Base-by-base conservation (phyloP, 257 asterid species). In the Penstemon barbatus region DNA sequence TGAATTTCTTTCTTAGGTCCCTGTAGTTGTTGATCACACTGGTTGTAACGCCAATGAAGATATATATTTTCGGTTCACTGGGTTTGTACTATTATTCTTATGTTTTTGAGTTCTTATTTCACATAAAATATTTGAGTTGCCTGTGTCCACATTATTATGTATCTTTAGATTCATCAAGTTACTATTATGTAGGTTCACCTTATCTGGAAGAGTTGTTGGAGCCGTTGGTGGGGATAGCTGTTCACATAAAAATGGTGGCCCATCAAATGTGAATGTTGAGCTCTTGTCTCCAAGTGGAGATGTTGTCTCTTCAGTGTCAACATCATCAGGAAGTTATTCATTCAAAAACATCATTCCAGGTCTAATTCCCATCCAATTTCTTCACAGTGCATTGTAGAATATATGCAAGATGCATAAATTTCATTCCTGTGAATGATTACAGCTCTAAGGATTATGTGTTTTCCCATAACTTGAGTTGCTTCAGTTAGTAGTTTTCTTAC, bases 1-100 rank as follows among this genome's bases (percentile, higher is more conserved):
- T 41, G 48, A 57, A 33, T 25, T 72, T 50, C 53, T 19, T 69
- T 65, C 80, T 58, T 80, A 93, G 97, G 98, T 90, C 63, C 97
- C 89, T 53, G 86, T 85, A 66, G 80, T 75, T 66, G 89, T 93
- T 75, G 94, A 93, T 79, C 87, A 88, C 75, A 61, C 83, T 68
- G 96, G 97, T 77, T 93, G 98, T 79, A 93, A 90, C 68, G 88
- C 82, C 65, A 93, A 93, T 65, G 89, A 90, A 90, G 98, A 93
- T 79, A 84, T 93, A 67, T 87, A 93, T 78, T 93, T 93, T 75
- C 90, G 71, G 70, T 93, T 88, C 80, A 93, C 97, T 25, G 98
- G 98, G 98, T 90, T 62, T 52, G 86, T 75, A 57, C 62, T 52
- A 15, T 25, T 56, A 37, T 25, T 63, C 64, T 48, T 6, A 52